A percentile compares a stretch with the other conserved stretches of the same genome.
Conservation (phyloP, 257 asterid species). For the Penstemon davidsonii region DNA sequence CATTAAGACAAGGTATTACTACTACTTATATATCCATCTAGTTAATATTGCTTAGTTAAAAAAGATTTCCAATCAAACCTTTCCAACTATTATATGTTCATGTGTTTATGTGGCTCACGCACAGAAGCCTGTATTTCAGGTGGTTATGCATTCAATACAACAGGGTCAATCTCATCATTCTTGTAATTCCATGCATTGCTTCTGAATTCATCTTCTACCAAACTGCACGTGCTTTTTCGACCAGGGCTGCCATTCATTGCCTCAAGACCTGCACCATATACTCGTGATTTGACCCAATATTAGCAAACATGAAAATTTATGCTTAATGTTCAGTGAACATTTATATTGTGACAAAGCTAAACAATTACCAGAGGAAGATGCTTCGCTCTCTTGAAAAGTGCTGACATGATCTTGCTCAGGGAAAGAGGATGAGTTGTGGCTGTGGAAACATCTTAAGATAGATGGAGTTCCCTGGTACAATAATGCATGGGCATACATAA, state of each 20-base stretch:
- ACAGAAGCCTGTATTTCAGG: conserved; percentile 73
- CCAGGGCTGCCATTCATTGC: conserved; percentile 14
- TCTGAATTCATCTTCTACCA: conserved; percentile 38
- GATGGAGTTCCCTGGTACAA: conserved; percentile 64
- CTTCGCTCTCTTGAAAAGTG: conserved; percentile 37
- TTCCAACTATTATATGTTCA: no score
- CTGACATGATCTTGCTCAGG: conserved; percentile 36
- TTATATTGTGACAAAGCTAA: not conserved
- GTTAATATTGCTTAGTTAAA: no score
- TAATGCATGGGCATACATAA: conserved; percentile 12
- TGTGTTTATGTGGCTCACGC: conserved; percentile 66
- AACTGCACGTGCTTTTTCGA: conserved; percentile 30
- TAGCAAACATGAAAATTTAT: not conserved
- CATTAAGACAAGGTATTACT: no score
- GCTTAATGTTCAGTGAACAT: not conserved
- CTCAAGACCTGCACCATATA: conserved; percentile 23
- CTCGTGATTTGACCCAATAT: not conserved
- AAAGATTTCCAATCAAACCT: no score
- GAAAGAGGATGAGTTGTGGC: conserved; percentile 38
- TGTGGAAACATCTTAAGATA: conserved; percentile 60
- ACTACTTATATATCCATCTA: no score
- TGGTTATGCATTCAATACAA: conserved; percentile 68
- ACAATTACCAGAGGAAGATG: conserved; percentile 61
- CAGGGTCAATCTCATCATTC: conserved; percentile 70
- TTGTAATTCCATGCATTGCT: conserved; percentile 54